Evolutionary conservation across 495 filamentous ascomycete species (phyloP).

Genomic region (Thozetella sp.): DNA sequence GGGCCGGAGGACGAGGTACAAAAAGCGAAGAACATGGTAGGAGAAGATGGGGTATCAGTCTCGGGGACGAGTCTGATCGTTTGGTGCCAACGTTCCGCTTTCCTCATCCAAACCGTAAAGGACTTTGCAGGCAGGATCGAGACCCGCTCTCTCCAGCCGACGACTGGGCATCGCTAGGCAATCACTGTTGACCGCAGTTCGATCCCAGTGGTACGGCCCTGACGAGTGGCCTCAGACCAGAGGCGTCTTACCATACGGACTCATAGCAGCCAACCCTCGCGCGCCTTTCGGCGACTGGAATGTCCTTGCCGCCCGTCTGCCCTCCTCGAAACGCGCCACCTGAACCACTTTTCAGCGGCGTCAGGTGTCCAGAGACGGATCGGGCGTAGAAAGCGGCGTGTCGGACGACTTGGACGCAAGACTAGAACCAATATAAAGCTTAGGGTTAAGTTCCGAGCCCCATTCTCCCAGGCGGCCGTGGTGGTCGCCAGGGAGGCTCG

Average conservation of each 20-base stretch:
- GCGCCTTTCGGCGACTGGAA: slow-evolving; percentile 43
- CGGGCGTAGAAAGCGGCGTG: slow-evolving; percentile 39
- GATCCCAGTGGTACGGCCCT: slow-evolving; percentile 57
- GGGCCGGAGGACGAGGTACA: slow-evolving; percentile 25
- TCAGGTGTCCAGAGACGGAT: slow-evolving; percentile 10
- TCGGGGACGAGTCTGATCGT: slow-evolving; percentile 33
- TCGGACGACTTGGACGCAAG: slow-evolving; percentile 45
- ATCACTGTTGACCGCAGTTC: slow-evolving; percentile 58
- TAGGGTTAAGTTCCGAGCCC: slow-evolving; percentile 83
- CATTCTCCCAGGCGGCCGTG: slow-evolving; percentile 48
- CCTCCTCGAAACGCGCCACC: slow-evolving; percentile 20
- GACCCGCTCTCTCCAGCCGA: slow-evolving; percentile 28
- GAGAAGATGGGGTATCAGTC: slow-evolving; percentile 16
- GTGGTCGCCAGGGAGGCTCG: slow-evolving; percentile 13
- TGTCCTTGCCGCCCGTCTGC: slow-evolving; percentile 39
- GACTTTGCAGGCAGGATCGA: slow-evolving; percentile 31
- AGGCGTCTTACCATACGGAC: slow-evolving; percentile 65
- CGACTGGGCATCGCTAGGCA: slow-evolving; percentile 39
- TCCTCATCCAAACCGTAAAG: slow-evolving; percentile 28
- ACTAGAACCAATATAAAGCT: slow-evolving; percentile 58
- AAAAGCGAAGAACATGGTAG: slow-evolving; percentile 33
- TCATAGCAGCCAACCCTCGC: slow-evolving; percentile 54
- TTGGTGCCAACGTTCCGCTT: slow-evolving; percentile 39
- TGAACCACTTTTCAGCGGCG: slow-evolving; percentile 44
- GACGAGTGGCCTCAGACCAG: slow-evolving; percentile 65